Percentiles rank a stretch among this genome's conserved stretches.
Evolutionary conservation across 495 filamentous ascomycete genomes (phyloP).

Genomic region (Hypoxylon crocopeplum): DNA sequence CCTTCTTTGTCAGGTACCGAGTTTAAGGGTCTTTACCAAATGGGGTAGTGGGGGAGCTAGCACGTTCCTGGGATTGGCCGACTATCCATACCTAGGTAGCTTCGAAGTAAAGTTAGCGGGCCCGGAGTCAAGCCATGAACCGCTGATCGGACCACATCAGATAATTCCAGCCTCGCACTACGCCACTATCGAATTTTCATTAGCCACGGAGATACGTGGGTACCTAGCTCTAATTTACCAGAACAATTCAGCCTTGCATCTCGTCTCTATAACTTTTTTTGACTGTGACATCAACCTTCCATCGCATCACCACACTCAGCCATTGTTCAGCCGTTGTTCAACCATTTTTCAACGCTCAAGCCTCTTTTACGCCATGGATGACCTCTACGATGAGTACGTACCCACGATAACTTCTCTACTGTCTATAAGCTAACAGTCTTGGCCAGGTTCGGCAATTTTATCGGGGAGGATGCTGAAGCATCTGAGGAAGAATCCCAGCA

Average conservation of each 20-base stretch:
- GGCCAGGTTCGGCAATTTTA: conserved; percentile 96
- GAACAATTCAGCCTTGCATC: conserved; percentile 31
- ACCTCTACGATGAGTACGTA: conserved; percentile 82
- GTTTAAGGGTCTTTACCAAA: conserved; percentile 14
- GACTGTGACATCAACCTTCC: conserved; percentile 24
- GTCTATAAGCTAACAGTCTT: conserved; percentile 20
- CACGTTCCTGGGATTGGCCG: conserved; percentile 18
- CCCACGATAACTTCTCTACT: neutral
- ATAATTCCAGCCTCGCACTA: conserved; percentile 21
- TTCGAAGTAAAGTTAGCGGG: too few relatives aligned
- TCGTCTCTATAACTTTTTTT: conserved; percentile 39
- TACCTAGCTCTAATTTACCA: neutral
- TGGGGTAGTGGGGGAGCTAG: conserved; percentile 14
- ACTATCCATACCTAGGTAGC: too few relatives aligned
- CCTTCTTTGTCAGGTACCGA: conserved; percentile 8
- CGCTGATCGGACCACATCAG: too few relatives aligned
- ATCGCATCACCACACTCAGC: conserved; percentile 13
- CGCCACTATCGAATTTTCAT: too few relatives aligned
- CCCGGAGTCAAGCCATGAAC: too few relatives aligned
- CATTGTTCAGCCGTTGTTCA: conserved; percentile 26
- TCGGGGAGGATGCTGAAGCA: conserved; percentile 84
- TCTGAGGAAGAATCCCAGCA: conserved; percentile 85
- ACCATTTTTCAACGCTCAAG: conserved; percentile 15
- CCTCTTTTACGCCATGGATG: conserved; percentile 65
- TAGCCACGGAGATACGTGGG: neutral